These are phyloP conservation scores for Corinectria fuckeliana DNA, from an alignment of 2,329 filamentous ascomycete genomes.

Conservation along the genomic window DNA sequence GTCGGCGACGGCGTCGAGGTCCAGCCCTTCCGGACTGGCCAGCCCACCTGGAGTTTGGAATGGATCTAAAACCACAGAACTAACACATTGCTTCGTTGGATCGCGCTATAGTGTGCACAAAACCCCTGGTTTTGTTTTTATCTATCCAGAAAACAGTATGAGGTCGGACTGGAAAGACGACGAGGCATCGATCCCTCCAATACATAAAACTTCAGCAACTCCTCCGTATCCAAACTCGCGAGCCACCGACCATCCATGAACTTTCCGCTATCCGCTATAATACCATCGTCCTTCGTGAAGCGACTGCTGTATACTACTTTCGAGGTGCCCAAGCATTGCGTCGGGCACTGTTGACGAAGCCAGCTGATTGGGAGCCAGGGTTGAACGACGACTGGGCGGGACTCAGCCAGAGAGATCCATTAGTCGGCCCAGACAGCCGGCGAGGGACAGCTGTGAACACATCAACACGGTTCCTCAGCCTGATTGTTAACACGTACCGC, in stretches of 20 bases:
- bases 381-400: constrained; percentile 39
- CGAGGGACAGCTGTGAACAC: constrained; percentile 5
- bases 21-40: background rate
- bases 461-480: background rate
- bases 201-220: background rate
- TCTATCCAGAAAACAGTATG: background rate
- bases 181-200: background rate
- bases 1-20: background rate
- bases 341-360: background rate
- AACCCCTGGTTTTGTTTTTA: background rate
- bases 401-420: constrained; percentile 34
- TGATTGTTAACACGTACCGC: background rate
- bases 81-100: background rate
- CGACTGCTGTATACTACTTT: background rate
- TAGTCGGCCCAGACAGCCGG: background rate
- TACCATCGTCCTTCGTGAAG: background rate
- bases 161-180: background rate
- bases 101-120: constrained; percentile 16
- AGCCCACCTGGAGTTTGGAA: background rate
- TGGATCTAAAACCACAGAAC: background rate
- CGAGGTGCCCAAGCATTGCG: constrained; percentile 1
- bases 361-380: constrained; percentile 35
- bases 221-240: background rate
- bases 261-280: background rate
- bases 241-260: background rate